Conservation (phyloP, 345 rosid species). For the rapeseed (Brassica napus) region DNA sequence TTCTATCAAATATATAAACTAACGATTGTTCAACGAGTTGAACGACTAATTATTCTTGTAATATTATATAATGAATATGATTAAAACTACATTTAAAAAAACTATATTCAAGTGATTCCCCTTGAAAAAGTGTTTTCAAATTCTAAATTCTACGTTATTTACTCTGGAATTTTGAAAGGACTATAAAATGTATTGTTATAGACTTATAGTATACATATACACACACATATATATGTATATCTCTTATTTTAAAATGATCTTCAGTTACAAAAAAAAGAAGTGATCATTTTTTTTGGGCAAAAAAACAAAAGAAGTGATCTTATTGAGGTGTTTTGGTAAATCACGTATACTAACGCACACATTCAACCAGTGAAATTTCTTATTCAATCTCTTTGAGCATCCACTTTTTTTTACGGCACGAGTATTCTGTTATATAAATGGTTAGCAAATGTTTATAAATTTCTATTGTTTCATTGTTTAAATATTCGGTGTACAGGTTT, state of each 20-base stretch:
- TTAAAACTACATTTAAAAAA: neutral
- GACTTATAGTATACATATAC: neutral
- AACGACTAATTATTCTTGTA: neutral
- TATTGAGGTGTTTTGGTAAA: neutral
- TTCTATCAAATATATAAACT: conserved; percentile 5
- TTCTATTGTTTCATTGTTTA: conserved; percentile 5
- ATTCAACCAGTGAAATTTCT: neutral
- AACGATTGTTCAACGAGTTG: neutral
- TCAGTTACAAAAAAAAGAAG: neutral
- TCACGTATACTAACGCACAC: neutral
- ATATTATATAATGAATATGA: neutral
- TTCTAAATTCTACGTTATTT: neutral
- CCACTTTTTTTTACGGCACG: neutral
- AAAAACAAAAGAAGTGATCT: neutral
- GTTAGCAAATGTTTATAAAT: neutral
- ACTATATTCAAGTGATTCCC: neutral
- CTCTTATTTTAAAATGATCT: neutral
- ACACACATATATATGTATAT: too few relatives aligned
- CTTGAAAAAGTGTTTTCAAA: neutral
- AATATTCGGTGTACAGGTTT: conserved; percentile 2
- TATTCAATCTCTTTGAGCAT: neutral
- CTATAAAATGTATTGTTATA: neutral
- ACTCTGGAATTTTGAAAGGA: neutral
- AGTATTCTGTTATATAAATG: neutral
- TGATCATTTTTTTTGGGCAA: neutral